A percentile compares a stretch with the other conserved stretches of the same genome.
Evolutionary conservation across 192 early-diverging fungal genomes (phyloP).

Genomic region (Helicostylum pulchrum): DNA sequence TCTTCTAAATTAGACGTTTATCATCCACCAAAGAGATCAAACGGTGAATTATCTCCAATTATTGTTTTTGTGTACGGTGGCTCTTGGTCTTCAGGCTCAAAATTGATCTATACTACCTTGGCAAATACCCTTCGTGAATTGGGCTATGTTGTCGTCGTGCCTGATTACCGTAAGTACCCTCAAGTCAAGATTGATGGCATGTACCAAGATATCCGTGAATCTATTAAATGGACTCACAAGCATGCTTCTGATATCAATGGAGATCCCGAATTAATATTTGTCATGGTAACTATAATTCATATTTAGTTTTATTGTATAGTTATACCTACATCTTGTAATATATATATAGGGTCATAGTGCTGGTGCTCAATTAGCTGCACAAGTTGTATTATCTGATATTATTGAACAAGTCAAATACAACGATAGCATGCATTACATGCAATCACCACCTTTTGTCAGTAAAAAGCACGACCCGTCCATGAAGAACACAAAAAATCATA

Average conservation of each 20-base stretch:
- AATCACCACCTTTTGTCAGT: neutral
- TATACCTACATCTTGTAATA: neutral
- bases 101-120: slow-evolving; percentile 43
- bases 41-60: slow-evolving; percentile 32
- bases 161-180: slow-evolving; percentile 53
- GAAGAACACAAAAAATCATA: neutral
- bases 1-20: slow-evolving; percentile 29
- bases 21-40: slow-evolving; percentile 12
- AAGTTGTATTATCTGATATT: slow-evolving; percentile 35
- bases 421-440: neutral
- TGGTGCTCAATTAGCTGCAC: slow-evolving; percentile 40
- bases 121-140: slow-evolving; percentile 48
- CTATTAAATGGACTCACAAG: slow-evolving; percentile 46
- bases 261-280: slow-evolving; percentile 31
- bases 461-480: slow-evolving; percentile 17
- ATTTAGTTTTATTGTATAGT: neutral
- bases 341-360: slow-evolving; percentile 41
- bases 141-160: slow-evolving; percentile 54
- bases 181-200: slow-evolving; percentile 40
- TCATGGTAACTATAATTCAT: slow-evolving; percentile 42
- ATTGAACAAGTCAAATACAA: slow-evolving; percentile 23
- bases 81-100: slow-evolving; percentile 49
- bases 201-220: slow-evolving; percentile 43
- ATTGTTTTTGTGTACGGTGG: slow-evolving; percentile 58
- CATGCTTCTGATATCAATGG: slow-evolving; percentile 33